These are phyloP conservation scores for Clonostachys chloroleuca DNA, from an alignment of 2,329 filamentous ascomycete genomes.

Conservation along the genomic window DNA sequence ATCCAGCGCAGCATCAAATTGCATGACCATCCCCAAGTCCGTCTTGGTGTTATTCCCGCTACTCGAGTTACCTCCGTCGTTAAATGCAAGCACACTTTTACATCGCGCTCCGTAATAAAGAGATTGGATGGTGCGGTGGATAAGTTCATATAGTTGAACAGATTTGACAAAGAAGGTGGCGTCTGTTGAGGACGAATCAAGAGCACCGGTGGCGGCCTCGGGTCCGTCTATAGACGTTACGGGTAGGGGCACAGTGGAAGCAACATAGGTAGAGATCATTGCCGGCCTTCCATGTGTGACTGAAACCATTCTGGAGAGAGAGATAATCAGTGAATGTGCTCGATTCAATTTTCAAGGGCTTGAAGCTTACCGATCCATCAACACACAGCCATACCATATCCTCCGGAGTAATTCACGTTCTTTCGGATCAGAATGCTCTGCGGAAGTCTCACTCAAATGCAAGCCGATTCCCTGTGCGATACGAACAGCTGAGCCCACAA, in stretches of 20 bases:
- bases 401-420: conserved; percentile 19
- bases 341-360: no score
- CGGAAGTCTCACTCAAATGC: conserved; percentile 32
- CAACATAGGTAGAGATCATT: conserved; percentile 20
- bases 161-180: conserved; percentile 26
- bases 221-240: not conserved
- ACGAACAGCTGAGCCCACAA: conserved; percentile 36
- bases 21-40: conserved; percentile 20
- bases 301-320: conserved; percentile 20
- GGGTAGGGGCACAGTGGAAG: conserved; percentile 18
- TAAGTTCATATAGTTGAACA: conserved; percentile 28
- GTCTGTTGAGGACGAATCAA: conserved; percentile 2
- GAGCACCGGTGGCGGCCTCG: no score
- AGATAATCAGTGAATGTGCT: conserved; percentile 1
- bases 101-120: conserved; percentile 15
- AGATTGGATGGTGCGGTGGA: conserved; percentile 18
- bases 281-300: conserved; percentile 26
- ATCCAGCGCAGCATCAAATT: conserved; percentile 1
- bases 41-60: conserved; percentile 5
- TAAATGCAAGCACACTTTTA: not conserved
- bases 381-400: conserved; percentile 29
- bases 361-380: conserved; percentile 26
- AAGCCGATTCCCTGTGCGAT: conserved; percentile 41
- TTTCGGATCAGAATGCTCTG: conserved; percentile 7
- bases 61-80: not conserved